Evolutionary conservation across 768 basidiomycete species (phyloP).

Genomic region (Kwoniella shandongensis): DNA sequence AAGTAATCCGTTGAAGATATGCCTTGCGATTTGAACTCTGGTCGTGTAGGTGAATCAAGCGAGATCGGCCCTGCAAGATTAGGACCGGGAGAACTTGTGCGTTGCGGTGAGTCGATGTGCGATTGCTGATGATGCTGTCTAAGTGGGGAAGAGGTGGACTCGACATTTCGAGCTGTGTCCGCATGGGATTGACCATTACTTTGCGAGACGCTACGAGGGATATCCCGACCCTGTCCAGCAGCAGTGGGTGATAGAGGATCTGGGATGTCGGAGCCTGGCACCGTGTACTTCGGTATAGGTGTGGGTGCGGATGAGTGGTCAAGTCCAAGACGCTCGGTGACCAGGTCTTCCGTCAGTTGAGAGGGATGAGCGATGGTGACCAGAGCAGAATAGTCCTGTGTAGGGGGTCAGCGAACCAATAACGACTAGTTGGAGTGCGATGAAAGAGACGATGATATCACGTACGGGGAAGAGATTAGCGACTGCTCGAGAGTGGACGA

Average conservation of each 20-base stretch:
- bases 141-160: conserved; percentile 4
- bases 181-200: no score
- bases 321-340: conserved; percentile 32
- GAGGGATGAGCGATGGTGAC: conserved; percentile 40
- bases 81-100: conserved; percentile 11
- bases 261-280: conserved; percentile 15
- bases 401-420: neutral
- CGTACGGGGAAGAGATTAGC: conserved; percentile 43
- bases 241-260: conserved; percentile 15
- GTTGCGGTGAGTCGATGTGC: neutral
- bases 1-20: conserved; percentile 21
- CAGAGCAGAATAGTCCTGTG: conserved; percentile 44
- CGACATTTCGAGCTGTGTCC: neutral
- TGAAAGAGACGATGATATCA: neutral
- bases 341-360: conserved; percentile 37
- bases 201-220: no score
- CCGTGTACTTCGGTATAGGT: conserved; percentile 10
- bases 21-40: conserved; percentile 11
- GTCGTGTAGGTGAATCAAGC: conserved; percentile 7
- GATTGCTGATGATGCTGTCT: neutral
- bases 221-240: neutral
- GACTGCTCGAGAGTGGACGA: conserved; percentile 45
- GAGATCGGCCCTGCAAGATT: conserved; percentile 10
- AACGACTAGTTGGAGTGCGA: neutral
- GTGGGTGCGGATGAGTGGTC: conserved; percentile 16